Conservation (phyloP, 139 green algal species). For the Haematococcus lacustris region DNA sequence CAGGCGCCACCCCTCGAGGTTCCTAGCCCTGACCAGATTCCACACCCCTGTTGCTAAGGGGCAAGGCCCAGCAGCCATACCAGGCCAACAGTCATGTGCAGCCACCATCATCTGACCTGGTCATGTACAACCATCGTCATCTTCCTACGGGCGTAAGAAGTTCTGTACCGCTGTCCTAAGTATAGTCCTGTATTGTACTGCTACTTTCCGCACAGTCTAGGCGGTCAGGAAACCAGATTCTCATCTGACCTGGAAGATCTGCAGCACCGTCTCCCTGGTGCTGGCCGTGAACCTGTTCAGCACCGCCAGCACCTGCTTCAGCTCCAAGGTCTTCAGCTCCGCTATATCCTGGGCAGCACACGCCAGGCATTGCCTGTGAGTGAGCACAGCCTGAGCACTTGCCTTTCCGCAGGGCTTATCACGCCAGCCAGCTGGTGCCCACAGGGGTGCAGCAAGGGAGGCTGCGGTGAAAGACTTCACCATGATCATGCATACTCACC, state of each 20-base stretch:
- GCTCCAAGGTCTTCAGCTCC: slow-evolving; percentile 27
- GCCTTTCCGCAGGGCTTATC: neutral
- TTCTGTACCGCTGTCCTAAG: neutral
- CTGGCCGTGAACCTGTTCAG: slow-evolving; percentile 26
- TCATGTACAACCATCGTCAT: neutral
- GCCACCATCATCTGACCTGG: neutral
- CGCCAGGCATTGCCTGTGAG: neutral
- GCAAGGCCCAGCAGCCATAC: neutral
- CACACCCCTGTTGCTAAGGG: too few species aligned
- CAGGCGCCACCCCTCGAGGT: too few species aligned
- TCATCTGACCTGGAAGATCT: slow-evolving; percentile 22
- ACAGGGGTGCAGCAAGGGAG: neutral
- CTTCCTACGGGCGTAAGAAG: neutral
- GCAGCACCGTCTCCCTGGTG: slow-evolving; percentile 17
- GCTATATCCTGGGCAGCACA: slow-evolving; percentile 18
- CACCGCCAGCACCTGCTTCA: slow-evolving; percentile 14
- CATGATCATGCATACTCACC: neutral
- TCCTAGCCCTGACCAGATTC: too few species aligned
- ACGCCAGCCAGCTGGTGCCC: neutral
- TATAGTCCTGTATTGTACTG: neutral
- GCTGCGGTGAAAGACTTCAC: neutral
- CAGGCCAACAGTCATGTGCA: neutral
- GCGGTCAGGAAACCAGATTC: too few species aligned
- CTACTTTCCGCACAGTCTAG: too few species aligned
- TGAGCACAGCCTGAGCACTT: neutral